phyloP scores from a whole-genome alignment of 1,284 basidiomycete genomes.

The Papiliotrema fonsecae region DNA sequence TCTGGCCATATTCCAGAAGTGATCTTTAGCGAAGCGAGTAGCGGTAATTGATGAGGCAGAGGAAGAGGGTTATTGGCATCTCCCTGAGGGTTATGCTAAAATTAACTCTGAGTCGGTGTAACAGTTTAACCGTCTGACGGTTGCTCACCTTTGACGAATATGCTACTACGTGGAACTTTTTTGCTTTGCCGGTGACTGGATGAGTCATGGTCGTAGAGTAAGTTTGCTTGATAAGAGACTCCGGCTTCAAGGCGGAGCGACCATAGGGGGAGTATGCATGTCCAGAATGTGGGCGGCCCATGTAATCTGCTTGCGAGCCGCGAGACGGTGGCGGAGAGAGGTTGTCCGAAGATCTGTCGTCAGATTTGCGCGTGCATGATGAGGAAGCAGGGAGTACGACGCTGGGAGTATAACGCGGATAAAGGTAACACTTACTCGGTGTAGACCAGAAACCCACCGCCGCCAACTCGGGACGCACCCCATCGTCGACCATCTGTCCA shows the following conservation, averaged over 20 bases:
- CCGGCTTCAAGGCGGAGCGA: conserved; percentile 17
- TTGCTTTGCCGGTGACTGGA: conserved; percentile 36
- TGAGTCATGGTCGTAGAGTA: conserved; percentile 45
- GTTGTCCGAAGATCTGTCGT: conserved; percentile 21
- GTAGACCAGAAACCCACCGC: conserved; percentile 51
- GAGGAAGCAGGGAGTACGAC: background rate
- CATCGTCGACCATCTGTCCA: conserved; percentile 53
- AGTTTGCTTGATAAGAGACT: conserved; percentile 45
- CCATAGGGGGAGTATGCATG: conserved; percentile 16
- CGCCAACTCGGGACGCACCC: conserved; percentile 52
- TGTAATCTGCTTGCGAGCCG: conserved; percentile 5
- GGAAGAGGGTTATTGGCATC: conserved; percentile 38
- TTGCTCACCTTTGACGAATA: conserved; percentile 41
- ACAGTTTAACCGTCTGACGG: background rate
- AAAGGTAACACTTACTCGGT: conserved; percentile 35
- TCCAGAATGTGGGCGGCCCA: conserved; percentile 1
- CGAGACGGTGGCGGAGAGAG: conserved; percentile 33
- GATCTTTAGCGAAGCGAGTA: conserved; percentile 34
- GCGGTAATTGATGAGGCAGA: conserved; percentile 40
- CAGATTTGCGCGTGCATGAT: background rate
- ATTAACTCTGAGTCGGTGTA: background rate
- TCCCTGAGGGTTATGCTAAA: conserved; percentile 39
- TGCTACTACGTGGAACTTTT: conserved; percentile 46
- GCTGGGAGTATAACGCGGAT: background rate
- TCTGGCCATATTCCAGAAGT: conserved; percentile 44